Conservation (phyloP, 2,329 filamentous ascomycete genomes). For the Truncatella angustata region DNA sequence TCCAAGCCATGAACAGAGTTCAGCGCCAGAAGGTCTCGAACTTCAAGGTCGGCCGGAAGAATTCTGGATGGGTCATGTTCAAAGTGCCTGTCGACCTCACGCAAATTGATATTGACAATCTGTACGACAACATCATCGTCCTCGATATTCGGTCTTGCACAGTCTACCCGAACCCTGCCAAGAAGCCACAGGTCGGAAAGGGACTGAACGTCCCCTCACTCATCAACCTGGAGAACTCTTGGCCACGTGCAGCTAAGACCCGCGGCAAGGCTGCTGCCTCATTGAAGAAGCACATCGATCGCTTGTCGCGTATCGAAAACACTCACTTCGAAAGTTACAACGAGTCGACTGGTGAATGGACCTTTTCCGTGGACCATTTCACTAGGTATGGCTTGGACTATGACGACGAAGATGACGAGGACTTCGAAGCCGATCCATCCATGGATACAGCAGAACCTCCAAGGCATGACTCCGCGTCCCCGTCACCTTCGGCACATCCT, state of each 20-base stretch:
- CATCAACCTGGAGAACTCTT: constrained; percentile 89
- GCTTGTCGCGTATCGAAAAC: constrained; percentile 73
- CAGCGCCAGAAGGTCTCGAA: constrained; percentile 72
- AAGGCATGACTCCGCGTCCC: constrained; percentile 23
- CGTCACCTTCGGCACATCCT: constrained; percentile 25
- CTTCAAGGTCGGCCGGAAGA: constrained; percentile 79
- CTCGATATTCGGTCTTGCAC: constrained; percentile 78
- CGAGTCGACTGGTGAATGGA: constrained; percentile 78
- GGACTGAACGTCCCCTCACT: constrained; percentile 88
- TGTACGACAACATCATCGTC: constrained; percentile 73
- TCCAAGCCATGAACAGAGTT: constrained; percentile 75
- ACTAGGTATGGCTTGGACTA: constrained; percentile 88
- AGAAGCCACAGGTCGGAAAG: constrained; percentile 82
- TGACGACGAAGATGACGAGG: constrained; percentile 71
- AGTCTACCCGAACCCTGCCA: constrained; percentile 74
- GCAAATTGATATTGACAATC: constrained; percentile 73
- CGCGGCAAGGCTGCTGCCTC: constrained; percentile 53
- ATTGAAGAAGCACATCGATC: constrained; percentile 78
- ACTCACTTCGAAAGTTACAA: constrained; percentile 85
- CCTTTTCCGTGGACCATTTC: constrained; percentile 92
- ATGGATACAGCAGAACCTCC: constrained; percentile 19
- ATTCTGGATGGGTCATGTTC: constrained; percentile 81
- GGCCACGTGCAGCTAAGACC: constrained; percentile 68
- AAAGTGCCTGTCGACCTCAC: constrained; percentile 80
- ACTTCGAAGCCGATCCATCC: constrained; percentile 47